A percentile compares a stretch with the other conserved stretches of the same genome.
These are phyloP conservation scores for Cicer arietinum DNA, from an alignment of 306 rosid genomes.

Conservation along the genomic window DNA sequence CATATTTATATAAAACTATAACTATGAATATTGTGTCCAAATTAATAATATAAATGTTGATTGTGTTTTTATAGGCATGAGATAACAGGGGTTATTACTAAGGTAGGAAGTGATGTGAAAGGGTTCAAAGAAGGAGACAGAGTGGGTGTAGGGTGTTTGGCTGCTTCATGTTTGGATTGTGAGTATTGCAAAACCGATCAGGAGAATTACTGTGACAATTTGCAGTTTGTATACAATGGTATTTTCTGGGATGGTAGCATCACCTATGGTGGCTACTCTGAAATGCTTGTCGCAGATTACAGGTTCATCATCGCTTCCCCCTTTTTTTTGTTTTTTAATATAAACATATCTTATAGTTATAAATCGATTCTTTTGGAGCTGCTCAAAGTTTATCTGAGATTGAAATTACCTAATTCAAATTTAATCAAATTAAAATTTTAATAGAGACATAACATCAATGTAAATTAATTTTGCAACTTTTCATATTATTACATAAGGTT, in stretches of 20 bases:
- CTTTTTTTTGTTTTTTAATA: too few relatives aligned
- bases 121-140: conserved; percentile 67
- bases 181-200: conserved; percentile 56
- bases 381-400: neutral
- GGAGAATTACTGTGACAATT: conserved; percentile 66
- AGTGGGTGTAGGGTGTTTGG: conserved; percentile 82
- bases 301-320: conserved; percentile 47
- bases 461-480: too few relatives aligned
- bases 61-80: conserved; percentile 58
- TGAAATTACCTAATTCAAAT: too few relatives aligned
- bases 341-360: too few relatives aligned
- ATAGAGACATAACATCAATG: too few relatives aligned
- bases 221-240: conserved; percentile 64
- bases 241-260: conserved; percentile 87
- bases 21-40: too few relatives aligned
- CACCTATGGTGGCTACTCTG: conserved; percentile 81
- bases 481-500: too few relatives aligned
- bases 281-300: conserved; percentile 65
- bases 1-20: too few relatives aligned
- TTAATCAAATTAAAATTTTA: too few relatives aligned
- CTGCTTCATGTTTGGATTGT: conserved; percentile 69
- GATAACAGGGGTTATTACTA: conserved; percentile 63
- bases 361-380: too few relatives aligned
- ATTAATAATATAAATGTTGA: neutral
- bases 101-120: conserved; percentile 69